These are phyloP conservation scores for Leccinum imitatum DNA, from an alignment of 768 basidiomycete genomes.

Conservation along the genomic window DNA sequence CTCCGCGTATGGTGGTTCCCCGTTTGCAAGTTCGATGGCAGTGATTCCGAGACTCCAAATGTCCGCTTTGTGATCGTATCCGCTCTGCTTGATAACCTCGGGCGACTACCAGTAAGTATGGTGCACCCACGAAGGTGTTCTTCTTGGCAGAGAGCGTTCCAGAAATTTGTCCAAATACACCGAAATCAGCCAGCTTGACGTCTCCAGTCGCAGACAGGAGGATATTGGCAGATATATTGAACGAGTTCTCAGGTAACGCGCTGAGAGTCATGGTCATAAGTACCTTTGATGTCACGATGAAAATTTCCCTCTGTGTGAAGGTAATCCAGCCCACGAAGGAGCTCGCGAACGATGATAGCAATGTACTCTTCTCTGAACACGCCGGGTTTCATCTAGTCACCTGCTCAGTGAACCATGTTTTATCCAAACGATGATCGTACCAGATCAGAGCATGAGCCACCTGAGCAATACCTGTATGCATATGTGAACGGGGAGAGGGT, in stretches of 20 bases:
- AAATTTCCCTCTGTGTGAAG: slow-evolving; percentile 95
- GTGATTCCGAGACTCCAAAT: slow-evolving; percentile 99
- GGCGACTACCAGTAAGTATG: slow-evolving; percentile 99
- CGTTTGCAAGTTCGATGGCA: slow-evolving; percentile 95
- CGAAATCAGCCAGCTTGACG: slow-evolving; percentile 98
- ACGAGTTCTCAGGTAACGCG: neutral
- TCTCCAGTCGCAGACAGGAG: slow-evolving; percentile 89
- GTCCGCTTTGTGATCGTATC: slow-evolving; percentile 98
- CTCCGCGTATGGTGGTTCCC: slow-evolving; percentile 97
- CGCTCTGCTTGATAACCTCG: slow-evolving; percentile 99
- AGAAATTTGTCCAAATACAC: slow-evolving; percentile 95
- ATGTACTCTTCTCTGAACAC: slow-evolving; percentile 99
- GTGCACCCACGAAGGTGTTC: slow-evolving; percentile 97
- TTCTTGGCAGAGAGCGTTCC: slow-evolving; percentile 92
- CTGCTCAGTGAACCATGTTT: slow-evolving; percentile 10
- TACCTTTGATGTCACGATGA: slow-evolving; percentile 99
- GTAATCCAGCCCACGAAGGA: slow-evolving; percentile 91
- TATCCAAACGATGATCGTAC: slow-evolving; percentile 44
- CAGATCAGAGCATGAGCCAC: slow-evolving; percentile 96
- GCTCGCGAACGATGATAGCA: slow-evolving; percentile 92
- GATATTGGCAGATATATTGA: slow-evolving; percentile 80
- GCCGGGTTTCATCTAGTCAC: slow-evolving; percentile 90
- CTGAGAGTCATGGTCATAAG: neutral
- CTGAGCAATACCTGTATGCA: slow-evolving; percentile 81
- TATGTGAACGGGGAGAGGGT: slow-evolving; percentile 9